These are phyloP conservation scores for Graphium sp. DNA, from an alignment of 2,329 filamentous ascomycete genomes.

Conservation along the genomic window DNA sequence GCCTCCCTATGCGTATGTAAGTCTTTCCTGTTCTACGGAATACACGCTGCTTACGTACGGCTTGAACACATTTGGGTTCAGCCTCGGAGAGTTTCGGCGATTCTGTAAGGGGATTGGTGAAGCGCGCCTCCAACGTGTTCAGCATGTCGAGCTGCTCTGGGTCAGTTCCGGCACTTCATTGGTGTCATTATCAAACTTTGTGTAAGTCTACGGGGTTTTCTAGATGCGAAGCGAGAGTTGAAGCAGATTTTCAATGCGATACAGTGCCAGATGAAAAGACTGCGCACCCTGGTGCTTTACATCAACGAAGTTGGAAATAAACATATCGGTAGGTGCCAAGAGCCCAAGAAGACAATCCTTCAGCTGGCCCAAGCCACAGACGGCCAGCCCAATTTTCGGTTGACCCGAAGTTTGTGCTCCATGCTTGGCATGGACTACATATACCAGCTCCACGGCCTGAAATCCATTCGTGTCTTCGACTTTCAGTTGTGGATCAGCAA, in stretches of 20 bases:
- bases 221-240: too few species aligned
- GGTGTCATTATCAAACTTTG: too few species aligned
- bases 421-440: slow-evolving; percentile 28
- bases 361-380: slow-evolving; percentile 13
- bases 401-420: slow-evolving; percentile 17
- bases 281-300: slow-evolving; percentile 22
- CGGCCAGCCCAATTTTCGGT: slow-evolving; percentile 21
- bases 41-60: slow-evolving; percentile 28
- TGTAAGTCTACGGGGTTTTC: too few species aligned
- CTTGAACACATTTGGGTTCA: slow-evolving; percentile 30
- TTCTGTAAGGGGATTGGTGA: slow-evolving; percentile 24
- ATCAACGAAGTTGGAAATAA: slow-evolving; percentile 21
- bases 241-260: too few species aligned
- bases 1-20: slow-evolving; percentile 20
- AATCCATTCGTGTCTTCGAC: slow-evolving; percentile 22
- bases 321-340: slow-evolving; percentile 18
- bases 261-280: slow-evolving; percentile 15
- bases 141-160: slow-evolving; percentile 25
- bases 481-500: slow-evolving; percentile 10
- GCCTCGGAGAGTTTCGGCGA: slow-evolving; percentile 30
- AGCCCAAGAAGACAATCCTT: slow-evolving; percentile 14
- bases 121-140: slow-evolving; percentile 20
- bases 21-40: slow-evolving; percentile 20
- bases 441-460: slow-evolving; percentile 23
- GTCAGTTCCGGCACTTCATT: slow-evolving; percentile 16